phyloP scores from a whole-genome alignment of 2,329 filamentous ascomycete species.

The Pseudogymnoascus sp. region DNA sequence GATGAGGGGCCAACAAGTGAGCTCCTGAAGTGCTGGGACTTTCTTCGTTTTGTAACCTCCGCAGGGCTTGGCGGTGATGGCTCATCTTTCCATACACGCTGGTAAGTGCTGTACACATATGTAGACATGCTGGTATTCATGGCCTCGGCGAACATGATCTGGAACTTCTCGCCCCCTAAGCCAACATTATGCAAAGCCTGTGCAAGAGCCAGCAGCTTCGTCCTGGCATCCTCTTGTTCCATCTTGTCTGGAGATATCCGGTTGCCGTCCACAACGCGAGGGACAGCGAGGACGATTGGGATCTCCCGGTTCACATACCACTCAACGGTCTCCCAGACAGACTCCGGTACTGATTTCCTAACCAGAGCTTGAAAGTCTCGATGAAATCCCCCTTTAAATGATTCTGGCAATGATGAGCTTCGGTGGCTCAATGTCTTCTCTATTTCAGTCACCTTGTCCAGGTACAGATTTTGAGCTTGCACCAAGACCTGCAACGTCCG shows the following conservation, averaged over 20 bases:
- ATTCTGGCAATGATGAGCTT: conserved; percentile 28
- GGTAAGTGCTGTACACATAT: conserved; percentile 54
- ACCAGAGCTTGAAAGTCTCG: conserved; percentile 58
- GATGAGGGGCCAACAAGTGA: conserved; percentile 15
- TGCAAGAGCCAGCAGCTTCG: conserved; percentile 48
- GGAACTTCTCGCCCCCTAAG: conserved; percentile 59
- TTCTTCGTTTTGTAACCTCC: background rate
- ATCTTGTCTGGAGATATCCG: conserved; percentile 16
- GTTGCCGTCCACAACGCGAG: conserved; percentile 11
- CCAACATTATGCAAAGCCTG: conserved; percentile 56
- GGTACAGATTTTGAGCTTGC: conserved; percentile 49
- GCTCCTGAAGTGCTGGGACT: conserved; percentile 17
- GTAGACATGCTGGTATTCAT: conserved; percentile 58
- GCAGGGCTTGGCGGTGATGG: background rate
- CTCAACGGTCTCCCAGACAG: conserved; percentile 46
- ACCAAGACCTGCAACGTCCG: conserved; percentile 51
- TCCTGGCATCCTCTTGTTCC: conserved; percentile 34
- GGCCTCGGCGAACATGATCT: conserved; percentile 63
- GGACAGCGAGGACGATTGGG: conserved; percentile 37
- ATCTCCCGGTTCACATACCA: conserved; percentile 47
- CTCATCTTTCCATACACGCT: conserved; percentile 48
- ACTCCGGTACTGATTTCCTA: conserved; percentile 50
- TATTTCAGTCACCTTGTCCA: conserved; percentile 46
- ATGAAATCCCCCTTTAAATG: conserved; percentile 43
- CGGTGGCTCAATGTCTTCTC: conserved; percentile 37